Conservation (phyloP, 495 filamentous ascomycete species). For the Talaromyces borbonicus region DNA sequence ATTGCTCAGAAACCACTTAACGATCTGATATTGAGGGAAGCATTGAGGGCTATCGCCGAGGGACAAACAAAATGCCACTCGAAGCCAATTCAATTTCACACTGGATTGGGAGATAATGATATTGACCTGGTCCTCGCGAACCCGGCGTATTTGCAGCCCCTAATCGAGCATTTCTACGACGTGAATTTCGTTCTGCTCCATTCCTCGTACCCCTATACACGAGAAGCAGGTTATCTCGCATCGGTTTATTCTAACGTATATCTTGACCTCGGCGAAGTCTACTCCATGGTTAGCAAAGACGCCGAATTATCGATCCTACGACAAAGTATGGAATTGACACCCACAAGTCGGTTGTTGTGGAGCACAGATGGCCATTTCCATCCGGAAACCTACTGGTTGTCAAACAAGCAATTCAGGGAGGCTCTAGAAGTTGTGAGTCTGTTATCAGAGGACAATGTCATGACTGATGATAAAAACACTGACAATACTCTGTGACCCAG, state of each 20-base stretch:
- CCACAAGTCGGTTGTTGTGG: slow-evolving; percentile 70
- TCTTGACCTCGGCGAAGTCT: slow-evolving; percentile 79
- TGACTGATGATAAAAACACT: not conserved
- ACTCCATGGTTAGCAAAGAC: slow-evolving; percentile 70
- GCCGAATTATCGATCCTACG: slow-evolving; percentile 67
- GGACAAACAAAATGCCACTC: slow-evolving; percentile 14
- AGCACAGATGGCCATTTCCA: slow-evolving; percentile 79
- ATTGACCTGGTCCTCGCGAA: slow-evolving; percentile 60
- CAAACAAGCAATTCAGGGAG: slow-evolving; percentile 68
- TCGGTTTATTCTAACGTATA: slow-evolving; percentile 75
- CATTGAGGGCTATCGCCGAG: slow-evolving; percentile 26
- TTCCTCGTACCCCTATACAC: slow-evolving; percentile 75
- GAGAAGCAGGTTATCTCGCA: slow-evolving; percentile 74
- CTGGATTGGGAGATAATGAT: slow-evolving; percentile 78
- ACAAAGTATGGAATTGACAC: slow-evolving; percentile 67
- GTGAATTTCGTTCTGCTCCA: slow-evolving; percentile 76
- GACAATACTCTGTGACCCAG: slow-evolving; percentile 17
- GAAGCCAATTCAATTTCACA: slow-evolving; percentile 83
- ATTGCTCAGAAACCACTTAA: slow-evolving; percentile 56
- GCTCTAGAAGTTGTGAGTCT: slow-evolving; percentile 51
- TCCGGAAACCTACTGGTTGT: slow-evolving; percentile 74
- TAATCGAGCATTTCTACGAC: slow-evolving; percentile 58
- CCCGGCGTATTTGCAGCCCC: slow-evolving; percentile 64
- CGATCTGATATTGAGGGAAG: slow-evolving; percentile 51
- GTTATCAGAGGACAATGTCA: not conserved